Conservation (phyloP, 495 filamentous ascomycete species). For the Geoglossum glabrum region DNA sequence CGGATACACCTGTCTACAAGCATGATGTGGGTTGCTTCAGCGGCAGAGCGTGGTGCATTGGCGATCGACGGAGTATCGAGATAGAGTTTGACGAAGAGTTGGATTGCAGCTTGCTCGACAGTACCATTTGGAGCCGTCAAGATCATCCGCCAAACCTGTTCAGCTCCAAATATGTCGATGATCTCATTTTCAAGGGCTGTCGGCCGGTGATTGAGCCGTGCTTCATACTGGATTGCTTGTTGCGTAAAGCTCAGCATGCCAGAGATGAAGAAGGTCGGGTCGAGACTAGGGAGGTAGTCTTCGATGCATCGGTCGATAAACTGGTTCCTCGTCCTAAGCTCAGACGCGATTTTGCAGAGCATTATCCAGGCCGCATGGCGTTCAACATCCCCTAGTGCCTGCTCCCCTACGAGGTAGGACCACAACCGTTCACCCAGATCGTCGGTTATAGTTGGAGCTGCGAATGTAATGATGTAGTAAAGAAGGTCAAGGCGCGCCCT, state of each 20-base stretch:
- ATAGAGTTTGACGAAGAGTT: slow-evolving; percentile 55
- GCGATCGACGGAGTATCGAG: slow-evolving; percentile 31
- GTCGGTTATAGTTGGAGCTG: slow-evolving; percentile 36
- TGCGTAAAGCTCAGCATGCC: slow-evolving; percentile 50
- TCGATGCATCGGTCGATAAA: slow-evolving; percentile 48
- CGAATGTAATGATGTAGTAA: slow-evolving; percentile 31
- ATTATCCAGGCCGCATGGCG: slow-evolving; percentile 45
- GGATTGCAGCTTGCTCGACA: slow-evolving; percentile 47
- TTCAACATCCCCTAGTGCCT: slow-evolving; percentile 31
- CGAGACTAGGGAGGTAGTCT: slow-evolving; percentile 41
- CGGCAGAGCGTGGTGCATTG: slow-evolving; percentile 24
- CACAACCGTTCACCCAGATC: slow-evolving; percentile 44
- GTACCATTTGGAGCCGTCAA: slow-evolving; percentile 46
- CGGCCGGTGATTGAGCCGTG: slow-evolving; percentile 19
- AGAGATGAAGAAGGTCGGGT: slow-evolving; percentile 41
- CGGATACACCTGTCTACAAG: slow-evolving; percentile 59
- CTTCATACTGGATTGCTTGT: slow-evolving; percentile 26
- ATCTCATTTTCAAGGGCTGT: slow-evolving; percentile 25
- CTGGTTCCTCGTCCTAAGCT: slow-evolving; percentile 27
- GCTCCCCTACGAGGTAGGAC: slow-evolving; percentile 42
- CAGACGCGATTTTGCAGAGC: slow-evolving; percentile 30
- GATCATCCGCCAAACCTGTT: slow-evolving; percentile 70
- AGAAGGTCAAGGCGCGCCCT: slow-evolving; percentile 37
- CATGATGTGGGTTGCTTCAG: slow-evolving; percentile 53
- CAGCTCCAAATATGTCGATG: slow-evolving; percentile 39